Evolutionary conservation across 2,329 filamentous ascomycete genomes (phyloP), one percentile per base, ranked within the genome.

Genomic region (Scytalidium sp.): DNA sequence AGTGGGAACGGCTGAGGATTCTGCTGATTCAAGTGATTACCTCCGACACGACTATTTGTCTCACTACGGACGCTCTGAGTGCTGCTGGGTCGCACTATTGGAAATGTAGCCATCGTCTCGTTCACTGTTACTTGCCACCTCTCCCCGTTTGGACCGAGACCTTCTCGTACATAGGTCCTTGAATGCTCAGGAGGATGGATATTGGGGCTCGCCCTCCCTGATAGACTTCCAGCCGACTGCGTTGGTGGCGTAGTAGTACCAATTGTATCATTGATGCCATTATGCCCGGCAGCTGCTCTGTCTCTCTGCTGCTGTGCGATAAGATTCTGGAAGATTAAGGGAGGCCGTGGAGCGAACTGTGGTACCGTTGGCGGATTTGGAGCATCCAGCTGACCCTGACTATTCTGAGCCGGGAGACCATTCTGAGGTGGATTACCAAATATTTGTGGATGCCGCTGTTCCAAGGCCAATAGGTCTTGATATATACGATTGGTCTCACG

Each of bases 111-210:
- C 19, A 57, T 64, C 2, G 70, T 69, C 53, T 78, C 75, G 57
- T 78, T 79, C 47, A 76, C 67, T 2, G 75, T 78, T 47, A 80
- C 67, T 40, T 75, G 74, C 71, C 75, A 78, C 49, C 75, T 69
- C 50, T 77, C 70, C 15, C 78, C 78, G 55, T 80, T 75, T 9
- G 76, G 73, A 0, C 73, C 73, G 25, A 75, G 58, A 8, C 72
- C 70, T 59, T 81, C 76, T 25, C 74, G 74, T 8, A 74, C 70
- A 19, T 78, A 69, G 9, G 71, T 75, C 19, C 71, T 68, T 8
- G 67, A 69, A 22, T 62, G 54, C 45, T 70, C 67, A 15, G 68
- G 64, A 40, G 65, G 54, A 53, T 64, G 46, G 60, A 63, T 44
- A 45, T 48, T 63, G 56, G 53, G 56, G 60, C 51, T 56, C 46